Percentiles rank a stretch among this genome's conserved stretches.
These are phyloP conservation scores for Alternaria hordeiaustralica DNA, from an alignment of 2,329 filamentous ascomycete genomes.

Conservation along the genomic window DNA sequence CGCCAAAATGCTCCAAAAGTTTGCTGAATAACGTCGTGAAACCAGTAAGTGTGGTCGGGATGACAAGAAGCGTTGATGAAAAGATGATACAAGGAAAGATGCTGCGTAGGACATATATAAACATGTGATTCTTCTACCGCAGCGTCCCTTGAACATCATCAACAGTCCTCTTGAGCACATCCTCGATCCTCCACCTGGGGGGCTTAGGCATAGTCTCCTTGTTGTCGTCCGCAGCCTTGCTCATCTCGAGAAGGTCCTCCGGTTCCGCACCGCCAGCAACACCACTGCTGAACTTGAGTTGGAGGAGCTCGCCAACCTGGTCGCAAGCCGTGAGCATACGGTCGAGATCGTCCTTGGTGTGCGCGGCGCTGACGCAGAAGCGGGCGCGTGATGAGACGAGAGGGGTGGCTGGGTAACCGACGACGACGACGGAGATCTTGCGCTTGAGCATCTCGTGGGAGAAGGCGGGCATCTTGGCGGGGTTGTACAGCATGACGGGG, in stretches of 20 bases:
- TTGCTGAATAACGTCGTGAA: neutral
- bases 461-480: constrained; percentile 98
- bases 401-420: constrained; percentile 95
- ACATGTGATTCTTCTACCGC: constrained; percentile 56
- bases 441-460: constrained; percentile 98
- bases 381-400: constrained; percentile 92
- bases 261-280: constrained; percentile 86
- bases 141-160: constrained; percentile 77
- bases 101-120: neutral
- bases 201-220: constrained; percentile 59
- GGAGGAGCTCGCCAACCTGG: constrained; percentile 87
- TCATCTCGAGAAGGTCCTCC: constrained; percentile 73
- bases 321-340: constrained; percentile 87
- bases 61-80: neutral
- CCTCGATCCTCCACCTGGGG: constrained; percentile 80
- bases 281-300: constrained; percentile 97
- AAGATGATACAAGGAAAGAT: neutral
- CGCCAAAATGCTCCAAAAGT: neutral
- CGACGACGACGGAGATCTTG: constrained; percentile 96
- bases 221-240: constrained; percentile 54
- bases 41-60: neutral
- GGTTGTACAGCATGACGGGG: constrained; percentile 92
- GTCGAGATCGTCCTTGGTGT: constrained; percentile 98
- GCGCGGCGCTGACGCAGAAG: constrained; percentile 93
- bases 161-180: constrained; percentile 75